Evolutionary conservation across 306 rosid genomes (phyloP), one percentile per base, ranked within the genome.

Genomic region (Glycine tomentella): DNA sequence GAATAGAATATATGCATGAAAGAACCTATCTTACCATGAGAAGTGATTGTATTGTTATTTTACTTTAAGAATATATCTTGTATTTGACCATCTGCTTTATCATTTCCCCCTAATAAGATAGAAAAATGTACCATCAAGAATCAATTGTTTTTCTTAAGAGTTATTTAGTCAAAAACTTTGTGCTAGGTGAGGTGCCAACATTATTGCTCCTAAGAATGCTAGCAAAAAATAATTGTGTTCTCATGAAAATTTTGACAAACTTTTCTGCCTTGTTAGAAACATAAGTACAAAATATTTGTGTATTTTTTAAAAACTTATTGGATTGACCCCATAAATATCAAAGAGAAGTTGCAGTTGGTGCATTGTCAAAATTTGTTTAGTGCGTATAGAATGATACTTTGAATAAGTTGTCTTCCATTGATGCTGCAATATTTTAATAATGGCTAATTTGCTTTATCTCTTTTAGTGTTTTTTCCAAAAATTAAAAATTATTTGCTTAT

Each of bases 301-400:
- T 86, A 84, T 82, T 87, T 85, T 88, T 94, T 76, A 89, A 91
- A 82, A 90, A 77, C 75, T 92, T 97, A 34, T 83, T 94, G 85
- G 84, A 83, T 82, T 90, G 92, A 80, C 90, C 84, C 53, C 97
- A 92, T 79, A 92, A 84, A 92, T 82, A 85, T 86, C 98, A 91
- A 80, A 86, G 93, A 83, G 97, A 94, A 92, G 97, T 97, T 86
- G 93, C 97, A 15, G 94, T 93, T 66, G 98, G 97, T 33, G 97
- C 98, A 69, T 84, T 92, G 80, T 94, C 98, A 48, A 97, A 94
- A 90, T 94, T 94, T 85, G 92, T 92, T 79, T 91, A n/a, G n/a
- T 94, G 88, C 20, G 45, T 33, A 20, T 20, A 20, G 25, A 20
- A 20, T 20, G 25, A 20, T 20, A 20, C 25, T 20, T 20, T 20